Base-by-base conservation (phyloP, 306 rosid species). In the Delonix regia region DNA sequence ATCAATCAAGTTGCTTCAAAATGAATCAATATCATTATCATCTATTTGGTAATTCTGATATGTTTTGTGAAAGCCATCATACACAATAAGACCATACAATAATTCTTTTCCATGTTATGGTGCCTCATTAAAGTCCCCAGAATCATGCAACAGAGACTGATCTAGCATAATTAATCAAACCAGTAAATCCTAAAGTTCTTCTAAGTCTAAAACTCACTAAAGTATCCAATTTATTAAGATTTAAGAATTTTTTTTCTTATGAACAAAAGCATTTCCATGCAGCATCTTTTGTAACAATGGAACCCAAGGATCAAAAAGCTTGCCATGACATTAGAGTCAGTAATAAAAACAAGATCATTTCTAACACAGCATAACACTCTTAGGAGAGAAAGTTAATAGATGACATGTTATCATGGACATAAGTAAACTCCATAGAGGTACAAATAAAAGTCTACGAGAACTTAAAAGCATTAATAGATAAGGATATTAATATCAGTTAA, bases 271-370 rank as follows among this genome's bases (percentile, higher is more conserved):
- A 83, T 89, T 82, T 71, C 74, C 81, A 74, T 86, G 91, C 83
- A 94, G 87, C 90, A 92, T 77, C 74, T 76, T 83, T 75, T 80
- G 88, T 61, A 94, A 79, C 85, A 83, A 86, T 51, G 90, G 88
- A 76, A 88, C 88, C 65, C 97, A 90, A 78, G 99, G 99, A 90
- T 94, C 99, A 85, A 92, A 94, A 47, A 94, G 97, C 93, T 97
- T 94, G 97, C 45, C 76, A 90, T 84, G 78, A 70, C 69, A 77
- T 55, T 74, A 69, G 44, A 85, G 78, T 84, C 76, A 77, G 70
- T 53, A 65, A 76, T 53, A 57, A 66, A 74, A 72, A 73, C 22
- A 45, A 61, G 25, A 45, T 62, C 36, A 71, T 21, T 66, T 67
- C 62, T 42, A 73, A 80, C 27, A 47, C 57, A 71, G 47, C 75